Conservation (phyloP, 2,329 filamentous ascomycete species). For the Beauveria sp. region DNA sequence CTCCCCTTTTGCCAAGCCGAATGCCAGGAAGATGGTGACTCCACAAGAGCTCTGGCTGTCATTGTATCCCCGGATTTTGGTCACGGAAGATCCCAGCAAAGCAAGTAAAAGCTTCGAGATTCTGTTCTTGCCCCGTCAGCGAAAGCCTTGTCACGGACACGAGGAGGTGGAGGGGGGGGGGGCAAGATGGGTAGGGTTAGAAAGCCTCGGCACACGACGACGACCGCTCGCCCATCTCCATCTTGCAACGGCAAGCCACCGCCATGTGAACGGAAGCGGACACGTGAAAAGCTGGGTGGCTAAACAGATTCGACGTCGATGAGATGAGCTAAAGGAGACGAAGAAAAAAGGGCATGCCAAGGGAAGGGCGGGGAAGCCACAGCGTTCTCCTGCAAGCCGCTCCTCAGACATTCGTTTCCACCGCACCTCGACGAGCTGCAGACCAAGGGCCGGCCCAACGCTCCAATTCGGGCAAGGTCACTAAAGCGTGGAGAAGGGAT, state of each 20-base stretch:
- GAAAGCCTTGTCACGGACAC: neutral
- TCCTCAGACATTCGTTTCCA: too few relatives aligned
- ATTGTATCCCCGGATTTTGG: neutral
- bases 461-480: too few relatives aligned
- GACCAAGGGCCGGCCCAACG: too few relatives aligned
- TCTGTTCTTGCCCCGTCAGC: neutral
- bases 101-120: too few relatives aligned
- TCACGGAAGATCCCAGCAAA: too few relatives aligned
- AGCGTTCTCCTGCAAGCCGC: too few relatives aligned
- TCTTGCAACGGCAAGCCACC: neutral
- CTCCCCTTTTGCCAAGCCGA: neutral
- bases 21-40: neutral
- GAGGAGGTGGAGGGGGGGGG: neutral
- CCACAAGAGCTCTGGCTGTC: neutral
- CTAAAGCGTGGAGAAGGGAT: too few relatives aligned
- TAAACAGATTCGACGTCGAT: neutral
- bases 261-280: constrained; percentile 1
- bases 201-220: constrained; percentile 7
- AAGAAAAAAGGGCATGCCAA: neutral
- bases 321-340: neutral
- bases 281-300: neutral
- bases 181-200: constrained; percentile 3
- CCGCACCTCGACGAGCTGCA: too few relatives aligned
- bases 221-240: neutral
- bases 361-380: neutral